A percentile compares a stretch with the other conserved stretches of the same genome.
These are phyloP conservation scores for Chalciporus chontae DNA, from an alignment of 768 basidiomycete species.

Conservation along the genomic window DNA sequence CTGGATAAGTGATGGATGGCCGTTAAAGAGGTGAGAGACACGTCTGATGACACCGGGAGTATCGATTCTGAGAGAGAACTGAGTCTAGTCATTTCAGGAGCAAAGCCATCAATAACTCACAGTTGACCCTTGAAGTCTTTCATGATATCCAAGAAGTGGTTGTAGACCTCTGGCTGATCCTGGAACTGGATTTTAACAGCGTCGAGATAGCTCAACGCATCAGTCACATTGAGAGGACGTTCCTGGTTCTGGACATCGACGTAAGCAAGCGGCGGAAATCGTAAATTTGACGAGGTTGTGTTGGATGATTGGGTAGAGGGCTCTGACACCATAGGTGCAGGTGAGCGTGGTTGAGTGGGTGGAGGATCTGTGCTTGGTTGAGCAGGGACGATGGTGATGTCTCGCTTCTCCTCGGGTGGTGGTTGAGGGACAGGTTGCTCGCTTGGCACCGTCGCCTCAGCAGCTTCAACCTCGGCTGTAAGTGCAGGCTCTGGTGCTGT, in stretches of 20 bases:
- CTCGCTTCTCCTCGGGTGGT: slow-evolving; percentile 13
- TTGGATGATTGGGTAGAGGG: slow-evolving; percentile 7
- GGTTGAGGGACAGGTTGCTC: slow-evolving; percentile 7
- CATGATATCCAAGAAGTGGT: slow-evolving; percentile 65
- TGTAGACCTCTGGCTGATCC: slow-evolving; percentile 60
- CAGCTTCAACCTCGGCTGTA: slow-evolving; percentile 4
- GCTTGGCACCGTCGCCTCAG: slow-evolving; percentile 6
- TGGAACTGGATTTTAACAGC: slow-evolving; percentile 60
- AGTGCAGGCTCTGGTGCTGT: slow-evolving; percentile 1
- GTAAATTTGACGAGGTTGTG: slow-evolving; percentile 1
- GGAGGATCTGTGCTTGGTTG: slow-evolving; percentile 10
- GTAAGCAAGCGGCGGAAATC: slow-evolving; percentile 21
- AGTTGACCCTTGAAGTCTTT: slow-evolving; percentile 70
- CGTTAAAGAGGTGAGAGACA: slow-evolving; percentile 89
- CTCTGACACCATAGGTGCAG: slow-evolving; percentile 12
- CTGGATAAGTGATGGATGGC: slow-evolving; percentile 87
- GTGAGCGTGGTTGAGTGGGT: slow-evolving; percentile 6
- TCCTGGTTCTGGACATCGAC: slow-evolving; percentile 29
- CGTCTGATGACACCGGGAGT: slow-evolving; percentile 97
- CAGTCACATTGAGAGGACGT: slow-evolving; percentile 56
- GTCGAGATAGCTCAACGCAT: slow-evolving; percentile 61
- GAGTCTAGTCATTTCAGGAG: neutral
- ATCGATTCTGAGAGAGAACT: slow-evolving; percentile 65
- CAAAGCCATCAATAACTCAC: slow-evolving; percentile 30
- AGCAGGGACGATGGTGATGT: slow-evolving; percentile 24